Evolutionary conservation across 2,329 filamentous ascomycete species (phyloP).

Genomic region (Penicillium sp.): DNA sequence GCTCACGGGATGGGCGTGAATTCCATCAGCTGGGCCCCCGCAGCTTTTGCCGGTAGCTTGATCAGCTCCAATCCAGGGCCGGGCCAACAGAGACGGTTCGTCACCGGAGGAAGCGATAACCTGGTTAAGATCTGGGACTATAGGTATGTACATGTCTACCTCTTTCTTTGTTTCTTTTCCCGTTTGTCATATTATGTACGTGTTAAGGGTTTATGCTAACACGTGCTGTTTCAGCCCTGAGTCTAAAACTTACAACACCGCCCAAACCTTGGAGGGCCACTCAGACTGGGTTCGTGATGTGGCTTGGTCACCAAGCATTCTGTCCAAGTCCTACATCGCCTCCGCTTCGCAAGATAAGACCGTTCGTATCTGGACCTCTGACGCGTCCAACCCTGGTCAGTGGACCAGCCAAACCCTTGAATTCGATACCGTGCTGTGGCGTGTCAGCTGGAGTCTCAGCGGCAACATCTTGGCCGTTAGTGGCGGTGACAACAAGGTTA

Average conservation of each 20-base stretch:
- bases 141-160: slow-evolving; percentile 48
- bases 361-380: slow-evolving; percentile 92
- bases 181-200: not conserved
- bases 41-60: slow-evolving; percentile 78
- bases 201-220: slow-evolving; percentile 4
- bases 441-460: slow-evolving; percentile 96
- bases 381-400: slow-evolving; percentile 63
- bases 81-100: slow-evolving; percentile 75
- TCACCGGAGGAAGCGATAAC: slow-evolving; percentile 94
- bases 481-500: slow-evolving; percentile 94
- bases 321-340: slow-evolving; percentile 96
- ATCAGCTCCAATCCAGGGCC: slow-evolving; percentile 68
- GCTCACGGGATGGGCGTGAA: slow-evolving; percentile 95
- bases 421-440: slow-evolving; percentile 89
- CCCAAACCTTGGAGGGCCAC: slow-evolving; percentile 70
- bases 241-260: slow-evolving; percentile 53
- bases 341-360: slow-evolving; percentile 96
- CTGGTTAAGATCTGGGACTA: slow-evolving; percentile 90
- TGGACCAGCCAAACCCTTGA: slow-evolving; percentile 85
- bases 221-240: slow-evolving; percentile 42
- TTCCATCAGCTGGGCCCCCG: slow-evolving; percentile 91
- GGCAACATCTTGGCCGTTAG: slow-evolving; percentile 95
- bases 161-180: not conserved
- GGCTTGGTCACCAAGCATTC: slow-evolving; percentile 91
- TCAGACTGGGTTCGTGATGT: slow-evolving; percentile 97